Evolutionary conservation across 2,329 filamentous ascomycete species (phyloP).

Genomic region (Colletotrichum sp.): DNA sequence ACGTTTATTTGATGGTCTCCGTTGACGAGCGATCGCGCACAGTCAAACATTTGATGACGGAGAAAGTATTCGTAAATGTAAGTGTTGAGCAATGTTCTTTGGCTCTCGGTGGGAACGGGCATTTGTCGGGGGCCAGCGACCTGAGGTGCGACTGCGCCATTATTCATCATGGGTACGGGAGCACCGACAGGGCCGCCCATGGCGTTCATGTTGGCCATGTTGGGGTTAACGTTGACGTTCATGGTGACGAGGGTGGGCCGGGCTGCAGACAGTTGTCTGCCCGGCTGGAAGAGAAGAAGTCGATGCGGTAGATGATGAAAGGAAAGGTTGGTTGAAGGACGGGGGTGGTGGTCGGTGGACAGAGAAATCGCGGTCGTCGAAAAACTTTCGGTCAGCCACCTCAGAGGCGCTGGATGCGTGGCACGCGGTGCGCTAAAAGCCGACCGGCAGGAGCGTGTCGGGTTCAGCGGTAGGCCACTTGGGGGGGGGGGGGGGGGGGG

Average conservation of each 20-base stretch:
- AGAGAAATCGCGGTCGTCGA: conserved; percentile 23
- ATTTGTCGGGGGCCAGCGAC: conserved; percentile 27
- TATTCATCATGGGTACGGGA: conserved; percentile 72
- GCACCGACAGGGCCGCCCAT: conserved; percentile 72
- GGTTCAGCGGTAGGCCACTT: neutral
- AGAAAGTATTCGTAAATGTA: conserved; percentile 94
- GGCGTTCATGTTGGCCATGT: conserved; percentile 73
- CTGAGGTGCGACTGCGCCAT: conserved; percentile 44
- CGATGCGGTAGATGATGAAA: conserved; percentile 24
- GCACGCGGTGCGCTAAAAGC: conserved; percentile 23
- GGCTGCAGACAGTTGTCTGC: conserved; percentile 45
- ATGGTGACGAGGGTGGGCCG: conserved; percentile 40
- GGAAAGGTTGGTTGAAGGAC: conserved; percentile 5
- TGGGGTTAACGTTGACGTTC: conserved; percentile 62
- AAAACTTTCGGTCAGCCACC: conserved; percentile 36
- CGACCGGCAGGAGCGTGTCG: neutral
- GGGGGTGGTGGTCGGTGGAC: conserved; percentile 13
- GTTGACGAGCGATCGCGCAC: conserved; percentile 75
- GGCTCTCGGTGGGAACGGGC: conserved; percentile 36
- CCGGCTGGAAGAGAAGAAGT: conserved; percentile 16
- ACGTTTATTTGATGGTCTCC: conserved; percentile 71
- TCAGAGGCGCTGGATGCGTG: neutral
- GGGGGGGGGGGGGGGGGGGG: neutral
- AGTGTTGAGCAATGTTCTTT: conserved; percentile 73
- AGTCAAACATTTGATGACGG: conserved; percentile 82